Evolutionary conservation across 768 basidiomycete species (phyloP).

Genomic region (Serendipita indica): DNA sequence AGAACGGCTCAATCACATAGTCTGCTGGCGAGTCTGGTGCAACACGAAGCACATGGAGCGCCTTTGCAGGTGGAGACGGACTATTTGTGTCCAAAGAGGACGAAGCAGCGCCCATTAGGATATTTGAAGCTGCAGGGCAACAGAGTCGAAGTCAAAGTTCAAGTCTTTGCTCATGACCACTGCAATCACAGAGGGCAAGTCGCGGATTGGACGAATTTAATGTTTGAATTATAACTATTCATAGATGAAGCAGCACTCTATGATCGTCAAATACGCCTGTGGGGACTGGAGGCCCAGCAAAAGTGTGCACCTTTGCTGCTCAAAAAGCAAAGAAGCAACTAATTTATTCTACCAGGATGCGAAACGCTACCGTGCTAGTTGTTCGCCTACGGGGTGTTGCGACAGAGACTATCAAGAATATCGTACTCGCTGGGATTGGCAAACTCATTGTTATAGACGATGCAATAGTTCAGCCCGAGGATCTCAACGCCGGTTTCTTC

Average conservation of each 20-base stretch:
- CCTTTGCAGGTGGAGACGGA: slow-evolving; percentile 33
- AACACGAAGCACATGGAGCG: slow-evolving; percentile 78
- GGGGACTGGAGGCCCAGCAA: slow-evolving; percentile 97
- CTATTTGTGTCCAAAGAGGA: background rate
- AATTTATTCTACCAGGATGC: slow-evolving; percentile 49
- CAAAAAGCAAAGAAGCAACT: slow-evolving; percentile 11
- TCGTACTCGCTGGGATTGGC: slow-evolving; percentile 92
- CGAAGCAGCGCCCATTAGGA: background rate
- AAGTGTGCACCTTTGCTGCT: slow-evolving; percentile 33
- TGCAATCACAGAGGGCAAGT: background rate
- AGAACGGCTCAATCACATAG: slow-evolving; percentile 80
- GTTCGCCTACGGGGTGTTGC: slow-evolving; percentile 68
- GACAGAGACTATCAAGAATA: slow-evolving; percentile 92
- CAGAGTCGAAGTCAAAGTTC: background rate
- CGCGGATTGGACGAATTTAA: background rate
- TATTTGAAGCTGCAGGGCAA: background rate
- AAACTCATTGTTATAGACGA: slow-evolving; percentile 72
- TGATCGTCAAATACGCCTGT: slow-evolving; percentile 91
- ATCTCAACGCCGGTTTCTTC: slow-evolving; percentile 86
- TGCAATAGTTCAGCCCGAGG: slow-evolving; percentile 60
- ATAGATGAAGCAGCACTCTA: slow-evolving; percentile 69
- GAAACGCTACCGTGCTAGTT: slow-evolving; percentile 80
- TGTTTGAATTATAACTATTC: background rate
- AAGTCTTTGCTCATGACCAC: background rate
- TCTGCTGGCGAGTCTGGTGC: slow-evolving; percentile 83